Base-by-base conservation (phyloP, 371 early-diverging fungal species). In the Apophysomyces sp. region DNA sequence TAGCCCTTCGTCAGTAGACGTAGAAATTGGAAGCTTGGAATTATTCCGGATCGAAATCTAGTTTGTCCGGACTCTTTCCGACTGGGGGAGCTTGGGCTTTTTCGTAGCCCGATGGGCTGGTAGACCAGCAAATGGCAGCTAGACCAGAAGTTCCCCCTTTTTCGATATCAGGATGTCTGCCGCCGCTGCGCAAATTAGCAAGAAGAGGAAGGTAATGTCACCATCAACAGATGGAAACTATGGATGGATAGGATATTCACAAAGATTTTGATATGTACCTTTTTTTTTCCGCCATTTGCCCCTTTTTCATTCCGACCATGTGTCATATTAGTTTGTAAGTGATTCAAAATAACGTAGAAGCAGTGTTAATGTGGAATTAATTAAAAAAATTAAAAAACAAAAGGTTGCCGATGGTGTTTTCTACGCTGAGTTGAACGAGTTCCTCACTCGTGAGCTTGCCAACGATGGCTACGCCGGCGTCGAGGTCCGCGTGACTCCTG, bases 401-500 rank as follows among this genome's bases (percentile, higher is more conserved):
- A 11, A 73, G 67, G 78, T 78, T 68, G 97, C 97, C 83, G 99
- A 98, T 85, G 99, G 99, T 90, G 97, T 98, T 60, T 97, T 98
- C 92, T 96, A 94, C 88, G 97, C 99, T 78, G 99, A 98, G 86
- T 89, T 98, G 75, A 97, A 98, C 91, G 96, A 97, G 84, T 96
- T 97, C 89, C 91, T 98, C 84, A 91, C 92, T 74, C 96, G 97
- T 77, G 90, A 94, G 83, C 81, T 93, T 83, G 89, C 89, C 62
- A 89, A 89, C 67, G 93, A 94, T 73, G 92, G 93, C 68, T 95
- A 93, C 78, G 89, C 98, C 69, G 98, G 99, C 76, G 96, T 98
- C 73, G 98, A 99, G 86, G 95, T 99, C 80, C 93, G 97, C 80
- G 94, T 94, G 64, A 96, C 98, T 81, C 96, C 98, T 60, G 93